Conservation (phyloP, 805 yeast species). For the Kuraishia capsulata region DNA sequence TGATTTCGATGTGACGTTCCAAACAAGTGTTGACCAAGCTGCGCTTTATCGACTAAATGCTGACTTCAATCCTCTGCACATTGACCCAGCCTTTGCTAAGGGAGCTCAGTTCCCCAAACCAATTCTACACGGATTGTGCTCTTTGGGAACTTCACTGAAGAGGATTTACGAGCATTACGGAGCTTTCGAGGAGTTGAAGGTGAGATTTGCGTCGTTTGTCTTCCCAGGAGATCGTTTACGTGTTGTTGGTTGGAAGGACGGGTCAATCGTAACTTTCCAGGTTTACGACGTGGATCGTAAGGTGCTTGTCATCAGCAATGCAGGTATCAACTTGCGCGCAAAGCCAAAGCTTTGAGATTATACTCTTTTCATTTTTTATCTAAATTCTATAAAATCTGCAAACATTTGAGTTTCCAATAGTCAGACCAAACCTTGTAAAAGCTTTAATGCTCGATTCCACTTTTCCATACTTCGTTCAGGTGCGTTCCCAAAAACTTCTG, state of each 20-base stretch:
- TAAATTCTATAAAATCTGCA: slow-evolving; percentile 1
- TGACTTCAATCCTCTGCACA: slow-evolving; percentile 91
- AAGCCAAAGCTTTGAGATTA: slow-evolving; percentile 13
- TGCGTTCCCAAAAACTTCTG: slow-evolving; percentile 39
- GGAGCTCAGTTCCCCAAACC: slow-evolving; percentile 82
- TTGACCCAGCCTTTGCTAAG: slow-evolving; percentile 85
- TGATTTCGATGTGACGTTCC: slow-evolving; percentile 51
- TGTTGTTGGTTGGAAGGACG: slow-evolving; percentile 78
- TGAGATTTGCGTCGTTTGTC: slow-evolving; percentile 82
- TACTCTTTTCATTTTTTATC: slow-evolving; percentile 1
- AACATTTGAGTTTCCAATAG: background rate
- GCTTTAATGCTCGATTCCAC: slow-evolving; percentile 20
- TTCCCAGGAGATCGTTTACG: slow-evolving; percentile 89
- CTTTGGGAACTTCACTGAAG: slow-evolving; percentile 77
- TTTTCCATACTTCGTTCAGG: slow-evolving; percentile 58
- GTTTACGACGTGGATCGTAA: slow-evolving; percentile 73
- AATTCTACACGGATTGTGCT: slow-evolving; percentile 86
- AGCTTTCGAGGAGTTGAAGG: slow-evolving; percentile 74
- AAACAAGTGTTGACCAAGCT: slow-evolving; percentile 67
- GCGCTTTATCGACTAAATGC: slow-evolving; percentile 88
- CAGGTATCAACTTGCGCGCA: slow-evolving; percentile 58
- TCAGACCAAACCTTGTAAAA: background rate
- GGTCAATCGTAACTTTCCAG: slow-evolving; percentile 67
- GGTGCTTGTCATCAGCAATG: slow-evolving; percentile 73
- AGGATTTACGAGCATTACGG: slow-evolving; percentile 75